Evolutionary conservation across 139 green algal genomes (phyloP).

Genomic region (Picochlorum sp.): DNA sequence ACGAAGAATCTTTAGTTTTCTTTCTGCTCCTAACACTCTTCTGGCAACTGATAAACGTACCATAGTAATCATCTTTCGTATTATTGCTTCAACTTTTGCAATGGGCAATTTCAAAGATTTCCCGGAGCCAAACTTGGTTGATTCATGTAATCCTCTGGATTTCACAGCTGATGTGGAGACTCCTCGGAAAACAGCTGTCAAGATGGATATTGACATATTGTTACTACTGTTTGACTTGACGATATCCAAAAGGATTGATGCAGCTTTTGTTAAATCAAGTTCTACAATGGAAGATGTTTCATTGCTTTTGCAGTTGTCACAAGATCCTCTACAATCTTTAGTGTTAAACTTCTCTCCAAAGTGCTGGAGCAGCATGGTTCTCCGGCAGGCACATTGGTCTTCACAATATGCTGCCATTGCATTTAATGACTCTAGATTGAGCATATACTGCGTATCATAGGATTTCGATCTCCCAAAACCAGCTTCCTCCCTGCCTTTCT

Average conservation of each 20-base stretch:
- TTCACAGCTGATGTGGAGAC: not conserved
- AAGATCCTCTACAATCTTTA: conserved; percentile 48
- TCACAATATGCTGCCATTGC: conserved; percentile 78
- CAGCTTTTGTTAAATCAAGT: conserved; percentile 37
- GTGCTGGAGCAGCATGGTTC: conserved; percentile 67
- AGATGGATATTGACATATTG: not conserved
- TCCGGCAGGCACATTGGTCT: conserved; percentile 62
- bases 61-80: not conserved
- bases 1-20: not conserved
- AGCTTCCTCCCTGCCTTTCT: not conserved
- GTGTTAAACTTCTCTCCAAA: conserved; percentile 70
- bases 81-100: not conserved
- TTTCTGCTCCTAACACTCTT: not conserved
- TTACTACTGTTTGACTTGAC: not conserved
- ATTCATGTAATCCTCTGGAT: not conserved
- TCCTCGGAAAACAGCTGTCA: not conserved
- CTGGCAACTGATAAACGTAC: not conserved
- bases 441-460: conserved; percentile 24
- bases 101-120: not conserved
- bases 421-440: conserved; percentile 71
- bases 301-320: conserved; percentile 54
- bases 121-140: not conserved
- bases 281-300: conserved; percentile 5
- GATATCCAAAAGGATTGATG: not conserved
- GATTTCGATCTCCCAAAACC: not conserved